These are phyloP conservation scores for Suillus americanus DNA, from an alignment of 768 basidiomycete species.

Conservation along the genomic window DNA sequence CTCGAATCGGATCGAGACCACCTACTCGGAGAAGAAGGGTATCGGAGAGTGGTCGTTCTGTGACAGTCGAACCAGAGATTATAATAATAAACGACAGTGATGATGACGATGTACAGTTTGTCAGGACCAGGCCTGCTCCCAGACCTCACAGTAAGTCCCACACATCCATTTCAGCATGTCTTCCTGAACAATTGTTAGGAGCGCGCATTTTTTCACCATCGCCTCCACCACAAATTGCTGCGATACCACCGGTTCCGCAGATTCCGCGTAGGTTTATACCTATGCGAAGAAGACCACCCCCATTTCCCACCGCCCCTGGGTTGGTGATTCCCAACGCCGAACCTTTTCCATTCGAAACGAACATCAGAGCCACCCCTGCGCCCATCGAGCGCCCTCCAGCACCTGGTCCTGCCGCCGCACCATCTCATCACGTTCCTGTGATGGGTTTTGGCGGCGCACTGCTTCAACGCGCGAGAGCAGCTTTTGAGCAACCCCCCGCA, in stretches of 20 bases:
- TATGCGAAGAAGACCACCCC: constrained; percentile 33
- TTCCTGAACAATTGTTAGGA: constrained; percentile 16
- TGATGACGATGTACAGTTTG: constrained; percentile 35
- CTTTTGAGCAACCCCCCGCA: constrained; percentile 12
- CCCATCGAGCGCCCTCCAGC: constrained; percentile 25
- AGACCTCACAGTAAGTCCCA: constrained; percentile 20
- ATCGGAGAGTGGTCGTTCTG: constrained; percentile 21
- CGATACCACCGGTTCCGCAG: constrained; percentile 58
- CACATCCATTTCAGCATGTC: background rate
- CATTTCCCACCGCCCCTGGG: constrained; percentile 34
- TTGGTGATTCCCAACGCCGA: constrained; percentile 50
- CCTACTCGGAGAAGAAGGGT: constrained; percentile 26
- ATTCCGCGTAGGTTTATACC: constrained; percentile 42
- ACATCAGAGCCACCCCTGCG: constrained; percentile 21
- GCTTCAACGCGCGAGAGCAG: constrained; percentile 39
- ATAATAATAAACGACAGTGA: constrained; percentile 42
- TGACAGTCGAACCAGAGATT: constrained; percentile 21
- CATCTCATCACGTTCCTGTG: constrained; percentile 55
- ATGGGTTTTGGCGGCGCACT: constrained; percentile 70
- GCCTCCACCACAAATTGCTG: constrained; percentile 39
- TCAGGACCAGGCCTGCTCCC: constrained; percentile 23
- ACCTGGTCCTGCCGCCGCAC: constrained; percentile 37
- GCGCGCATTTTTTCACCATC: constrained; percentile 46
- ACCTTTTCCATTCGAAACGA: constrained; percentile 53
- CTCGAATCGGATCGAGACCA: constrained; percentile 25